These are phyloP conservation scores for Trichoderma erinaceum DNA, from an alignment of 495 filamentous ascomycete species.

Conservation along the genomic window DNA sequence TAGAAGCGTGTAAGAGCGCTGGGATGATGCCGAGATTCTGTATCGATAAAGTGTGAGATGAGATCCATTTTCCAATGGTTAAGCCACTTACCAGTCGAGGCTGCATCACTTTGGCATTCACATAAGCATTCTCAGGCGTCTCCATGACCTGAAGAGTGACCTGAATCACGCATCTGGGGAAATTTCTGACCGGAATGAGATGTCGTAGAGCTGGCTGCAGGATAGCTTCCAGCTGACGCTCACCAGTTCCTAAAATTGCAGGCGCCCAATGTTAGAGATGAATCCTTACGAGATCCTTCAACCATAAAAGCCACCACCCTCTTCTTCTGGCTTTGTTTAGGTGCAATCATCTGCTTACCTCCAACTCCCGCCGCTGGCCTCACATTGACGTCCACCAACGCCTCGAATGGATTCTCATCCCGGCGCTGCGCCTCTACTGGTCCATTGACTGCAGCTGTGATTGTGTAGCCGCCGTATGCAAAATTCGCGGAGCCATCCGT, in stretches of 20 bases:
- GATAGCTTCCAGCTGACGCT: constrained; percentile 67
- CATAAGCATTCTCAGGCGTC: constrained; percentile 49
- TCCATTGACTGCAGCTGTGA: constrained; percentile 82
- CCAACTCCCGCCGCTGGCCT: constrained; percentile 79
- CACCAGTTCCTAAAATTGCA: constrained; percentile 49
- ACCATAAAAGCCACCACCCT: constrained; percentile 16
- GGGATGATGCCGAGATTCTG: constrained; percentile 72
- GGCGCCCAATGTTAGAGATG: background rate
- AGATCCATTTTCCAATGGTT: background rate
- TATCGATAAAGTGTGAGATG: background rate
- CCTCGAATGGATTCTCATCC: constrained; percentile 85
- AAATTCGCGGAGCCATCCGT: constrained; percentile 87
- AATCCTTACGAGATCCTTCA: background rate
- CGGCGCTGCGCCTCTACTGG: constrained; percentile 85
- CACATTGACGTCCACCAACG: constrained; percentile 82
- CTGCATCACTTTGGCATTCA: constrained; percentile 45
- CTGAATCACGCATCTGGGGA: constrained; percentile 63
- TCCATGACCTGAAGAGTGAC: constrained; percentile 58
- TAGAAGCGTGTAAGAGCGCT: constrained; percentile 63
- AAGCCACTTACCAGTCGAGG: constrained; percentile 39
- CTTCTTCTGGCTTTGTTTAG: background rate
- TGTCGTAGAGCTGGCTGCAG: constrained; percentile 60
- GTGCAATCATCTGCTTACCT: constrained; percentile 43
- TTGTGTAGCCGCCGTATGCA: constrained; percentile 66
- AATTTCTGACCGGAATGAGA: constrained; percentile 60